phyloP scores from a whole-genome alignment of 768 basidiomycete species.

The Gelatoporia subvermispora region DNA sequence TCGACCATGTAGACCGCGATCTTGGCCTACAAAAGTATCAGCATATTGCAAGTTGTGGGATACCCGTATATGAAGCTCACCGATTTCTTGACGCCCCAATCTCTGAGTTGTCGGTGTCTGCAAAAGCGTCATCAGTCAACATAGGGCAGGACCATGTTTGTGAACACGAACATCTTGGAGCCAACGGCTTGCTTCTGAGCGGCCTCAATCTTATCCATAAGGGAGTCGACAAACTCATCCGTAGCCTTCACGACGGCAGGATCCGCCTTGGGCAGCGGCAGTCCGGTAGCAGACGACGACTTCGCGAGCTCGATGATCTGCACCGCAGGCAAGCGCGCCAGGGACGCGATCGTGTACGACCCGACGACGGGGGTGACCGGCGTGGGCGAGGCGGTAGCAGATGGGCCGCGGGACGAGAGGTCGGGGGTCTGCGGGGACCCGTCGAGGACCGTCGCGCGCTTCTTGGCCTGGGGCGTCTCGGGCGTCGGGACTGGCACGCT shows the following conservation, averaged over 20 bases:
- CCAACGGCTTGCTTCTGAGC: conserved; percentile 28
- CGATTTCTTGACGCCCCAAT: conserved; percentile 77
- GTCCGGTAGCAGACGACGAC: conserved; percentile 36
- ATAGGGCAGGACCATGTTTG: conserved; percentile 3
- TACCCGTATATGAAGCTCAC: conserved; percentile 35
- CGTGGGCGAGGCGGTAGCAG: conserved; percentile 64
- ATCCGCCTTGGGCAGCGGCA: conserved; percentile 69
- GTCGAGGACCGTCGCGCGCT: conserved; percentile 31
- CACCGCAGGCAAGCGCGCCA: conserved; percentile 68
- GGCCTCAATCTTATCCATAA: conserved; percentile 72
- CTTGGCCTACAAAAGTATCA: conserved; percentile 51
- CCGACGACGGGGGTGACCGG: conserved; percentile 48
- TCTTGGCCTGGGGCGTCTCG: conserved; percentile 63
- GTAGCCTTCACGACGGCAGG: conserved; percentile 63
- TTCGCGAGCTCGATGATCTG: conserved; percentile 69
- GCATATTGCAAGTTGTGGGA: not conserved
- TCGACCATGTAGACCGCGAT: conserved; percentile 81
- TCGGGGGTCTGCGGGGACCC: conserved; percentile 72
- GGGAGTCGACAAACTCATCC: conserved; percentile 76
- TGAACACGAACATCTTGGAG: conserved; percentile 15
- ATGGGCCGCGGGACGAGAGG: conserved; percentile 68
- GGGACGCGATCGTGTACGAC: conserved; percentile 60
- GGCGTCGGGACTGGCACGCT: conserved; percentile 24
- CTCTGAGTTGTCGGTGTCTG: conserved; percentile 58
- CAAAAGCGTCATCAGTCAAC: not conserved